phyloP scores from a whole-genome alignment of 306 rosid genomes.

The Cucumis sativus region Cucumber_9930_V3 NC_026659.2:27140001-27140500 shows the following conservation, averaged over 20 bases:
- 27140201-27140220: neutral
- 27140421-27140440: constrained; percentile 24
- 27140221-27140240: neutral
- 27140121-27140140: neutral
- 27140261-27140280: neutral
- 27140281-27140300: neutral
- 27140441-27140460: constrained; percentile 73
- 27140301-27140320: neutral
- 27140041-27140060: neutral
- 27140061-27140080: neutral
- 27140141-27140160: neutral
- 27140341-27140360: constrained; percentile 2
- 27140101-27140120: neutral
- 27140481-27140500: neutral
- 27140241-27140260: neutral
- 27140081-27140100: neutral
- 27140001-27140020: too few relatives aligned
- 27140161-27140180: neutral
- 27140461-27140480: constrained; percentile 48
- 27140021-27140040: neutral
- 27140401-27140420: neutral
- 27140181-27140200: neutral
- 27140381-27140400: neutral
- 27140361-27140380: neutral
- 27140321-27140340: neutral